Percentiles rank a stretch among this genome's conserved stretches.
These are phyloP conservation scores for Leptographium wingfieldii DNA, from an alignment of 2,329 filamentous ascomycete genomes.

Conservation along the genomic window DNA sequence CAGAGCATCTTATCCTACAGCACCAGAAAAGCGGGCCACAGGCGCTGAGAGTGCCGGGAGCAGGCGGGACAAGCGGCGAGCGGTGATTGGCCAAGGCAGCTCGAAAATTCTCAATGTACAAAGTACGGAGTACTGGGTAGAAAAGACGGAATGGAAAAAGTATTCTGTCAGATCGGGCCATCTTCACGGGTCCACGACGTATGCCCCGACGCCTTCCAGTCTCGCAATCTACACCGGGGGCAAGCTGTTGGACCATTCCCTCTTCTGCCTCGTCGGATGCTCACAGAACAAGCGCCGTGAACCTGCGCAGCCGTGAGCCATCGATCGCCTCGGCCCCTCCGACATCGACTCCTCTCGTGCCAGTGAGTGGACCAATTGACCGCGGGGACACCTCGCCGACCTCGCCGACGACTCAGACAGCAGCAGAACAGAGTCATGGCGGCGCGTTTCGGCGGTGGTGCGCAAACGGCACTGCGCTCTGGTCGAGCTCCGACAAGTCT, in stretches of 20 bases:
- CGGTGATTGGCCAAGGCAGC: background rate
- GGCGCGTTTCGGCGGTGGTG: background rate
- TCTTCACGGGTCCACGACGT: background rate
- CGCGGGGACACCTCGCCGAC: no score
- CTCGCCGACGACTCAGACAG: background rate
- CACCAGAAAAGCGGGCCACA: background rate
- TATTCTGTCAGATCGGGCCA: background rate
- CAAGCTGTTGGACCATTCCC: background rate
- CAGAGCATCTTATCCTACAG: background rate
- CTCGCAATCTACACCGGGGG: background rate
- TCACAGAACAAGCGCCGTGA: background rate
- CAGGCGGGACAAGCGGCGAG: background rate
- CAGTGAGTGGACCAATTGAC: background rate
- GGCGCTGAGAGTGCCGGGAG: background rate
- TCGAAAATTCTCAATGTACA: background rate
- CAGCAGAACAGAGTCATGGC: background rate
- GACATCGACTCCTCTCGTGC: background rate
- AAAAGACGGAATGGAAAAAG: background rate
- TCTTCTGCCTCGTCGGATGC: background rate
- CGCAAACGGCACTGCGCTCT: background rate
- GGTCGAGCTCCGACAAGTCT: background rate
- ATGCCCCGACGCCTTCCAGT: background rate
- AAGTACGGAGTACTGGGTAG: background rate
- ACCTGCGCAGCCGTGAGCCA: background rate
- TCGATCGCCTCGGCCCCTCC: background rate